A percentile compares a stretch with the other conserved stretches of the same genome.
Conservation (phyloP, 148 eudicot genomes). For the Rhododendron ovatum region DNA sequence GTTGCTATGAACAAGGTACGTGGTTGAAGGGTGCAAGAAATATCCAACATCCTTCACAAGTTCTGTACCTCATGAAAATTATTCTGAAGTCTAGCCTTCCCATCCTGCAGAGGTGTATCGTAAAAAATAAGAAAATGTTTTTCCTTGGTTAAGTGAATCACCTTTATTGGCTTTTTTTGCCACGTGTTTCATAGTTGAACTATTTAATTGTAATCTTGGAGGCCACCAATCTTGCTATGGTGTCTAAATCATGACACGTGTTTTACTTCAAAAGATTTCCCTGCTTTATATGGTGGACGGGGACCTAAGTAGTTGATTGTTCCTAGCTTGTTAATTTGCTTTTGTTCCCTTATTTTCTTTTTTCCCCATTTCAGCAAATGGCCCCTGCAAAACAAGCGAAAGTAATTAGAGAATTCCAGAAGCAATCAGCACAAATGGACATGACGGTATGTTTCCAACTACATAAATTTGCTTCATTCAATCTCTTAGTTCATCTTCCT, state of each 20-base stretch:
- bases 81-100: not conserved
- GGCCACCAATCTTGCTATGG: not conserved
- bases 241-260: not conserved
- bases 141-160: not conserved
- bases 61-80: not conserved
- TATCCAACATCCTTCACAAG: not conserved
- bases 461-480: not conserved
- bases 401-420: conserved; percentile 58
- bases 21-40: not conserved
- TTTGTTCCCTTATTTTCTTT: not conserved
- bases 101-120: not conserved
- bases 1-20: conserved; percentile 64
- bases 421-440: conserved; percentile 63
- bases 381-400: conserved; percentile 65
- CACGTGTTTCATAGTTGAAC: not conserved
- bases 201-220: not conserved
- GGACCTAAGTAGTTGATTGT: not conserved
- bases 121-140: not conserved
- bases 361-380: conserved; percentile 47
- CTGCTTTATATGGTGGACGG: not conserved
- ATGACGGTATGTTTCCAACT: conserved; percentile 42
- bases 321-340: not conserved
- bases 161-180: not conserved
- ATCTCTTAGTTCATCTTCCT: not conserved
- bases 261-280: not conserved